Conservation (phyloP, 2,329 filamentous ascomycete species). For the Cercospora nicotianae region DNA sequence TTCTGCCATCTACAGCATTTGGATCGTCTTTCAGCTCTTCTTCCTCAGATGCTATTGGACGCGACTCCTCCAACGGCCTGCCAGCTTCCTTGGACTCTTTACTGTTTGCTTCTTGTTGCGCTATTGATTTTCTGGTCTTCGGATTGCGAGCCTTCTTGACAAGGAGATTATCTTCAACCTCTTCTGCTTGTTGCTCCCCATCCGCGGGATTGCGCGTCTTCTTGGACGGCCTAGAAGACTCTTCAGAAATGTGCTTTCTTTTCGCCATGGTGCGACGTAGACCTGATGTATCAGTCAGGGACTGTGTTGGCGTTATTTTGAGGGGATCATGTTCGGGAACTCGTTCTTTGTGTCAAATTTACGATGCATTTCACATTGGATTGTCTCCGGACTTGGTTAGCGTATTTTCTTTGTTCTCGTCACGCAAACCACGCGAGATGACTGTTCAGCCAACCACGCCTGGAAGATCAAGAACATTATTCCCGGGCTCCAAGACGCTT, state of each 20-base stretch:
- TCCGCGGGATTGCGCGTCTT: not conserved
- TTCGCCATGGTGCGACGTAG: not conserved
- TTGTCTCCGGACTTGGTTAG: not conserved
- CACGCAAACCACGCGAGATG: not conserved
- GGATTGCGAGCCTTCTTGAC: not conserved
- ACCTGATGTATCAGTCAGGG: not conserved
- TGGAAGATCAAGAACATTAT: not conserved
- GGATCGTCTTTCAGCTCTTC: not conserved
- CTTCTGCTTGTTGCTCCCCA: not conserved
- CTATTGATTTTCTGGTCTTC: not conserved
- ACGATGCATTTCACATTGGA: not conserved
- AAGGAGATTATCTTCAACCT: not conserved
- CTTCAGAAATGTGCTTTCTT: not conserved
- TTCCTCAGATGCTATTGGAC: not conserved
- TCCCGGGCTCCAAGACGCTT: not conserved
- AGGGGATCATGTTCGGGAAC: not conserved
- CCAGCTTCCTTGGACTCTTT: not conserved
- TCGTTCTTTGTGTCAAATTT: not conserved
- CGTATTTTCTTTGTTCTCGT: not conserved
- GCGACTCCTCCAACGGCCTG: not conserved
- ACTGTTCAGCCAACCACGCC: not conserved
- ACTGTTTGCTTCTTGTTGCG: not conserved
- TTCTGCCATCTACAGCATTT: too few species aligned
- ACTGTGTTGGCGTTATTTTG: not conserved
- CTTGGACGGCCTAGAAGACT: not conserved